Percentiles rank a stretch among this genome's conserved stretches.
Conservation (phyloP, 306 rosid genomes). For the Herpetospermum pedunculosum region DNA sequence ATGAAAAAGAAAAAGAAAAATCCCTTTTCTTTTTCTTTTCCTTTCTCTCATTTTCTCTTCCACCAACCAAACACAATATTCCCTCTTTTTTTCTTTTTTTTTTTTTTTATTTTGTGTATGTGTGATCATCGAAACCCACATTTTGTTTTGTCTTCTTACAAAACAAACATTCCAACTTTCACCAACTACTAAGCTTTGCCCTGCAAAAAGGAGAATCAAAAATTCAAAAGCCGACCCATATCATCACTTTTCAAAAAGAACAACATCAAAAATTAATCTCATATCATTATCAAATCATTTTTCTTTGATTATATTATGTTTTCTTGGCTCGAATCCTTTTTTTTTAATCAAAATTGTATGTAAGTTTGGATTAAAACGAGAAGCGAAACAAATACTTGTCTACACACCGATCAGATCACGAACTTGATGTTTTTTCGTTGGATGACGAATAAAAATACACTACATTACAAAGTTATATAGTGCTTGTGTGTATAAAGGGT, state of each 20-base stretch:
- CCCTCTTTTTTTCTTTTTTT: not conserved
- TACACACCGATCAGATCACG: not conserved
- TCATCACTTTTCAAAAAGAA: not conserved
- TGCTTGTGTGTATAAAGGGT: too few relatives aligned
- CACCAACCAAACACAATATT: constrained; percentile 7
- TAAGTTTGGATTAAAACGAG: too few relatives aligned
- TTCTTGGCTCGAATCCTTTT: too few relatives aligned
- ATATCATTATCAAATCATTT: not conserved
- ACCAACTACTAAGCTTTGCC: constrained; percentile 6
- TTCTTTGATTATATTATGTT: not conserved
- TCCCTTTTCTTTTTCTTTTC: not conserved
- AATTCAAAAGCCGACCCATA: not conserved
- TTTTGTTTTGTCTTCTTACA: not conserved
- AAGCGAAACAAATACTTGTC: not conserved
- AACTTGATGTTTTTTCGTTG: too few relatives aligned
- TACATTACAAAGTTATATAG: too few relatives aligned
- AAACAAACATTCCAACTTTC: constrained; percentile 7
- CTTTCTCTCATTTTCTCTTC: not conserved
- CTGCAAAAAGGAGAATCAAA: not conserved
- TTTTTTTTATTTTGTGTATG: not conserved
- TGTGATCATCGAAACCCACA: not conserved
- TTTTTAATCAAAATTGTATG: too few relatives aligned
- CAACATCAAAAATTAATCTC: too few relatives aligned
- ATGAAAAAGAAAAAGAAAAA: not conserved
- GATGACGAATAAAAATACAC: too few relatives aligned